Evolutionary conservation across 2,329 filamentous ascomycete species (phyloP).

Genomic region (Fusarium sp.): DNA sequence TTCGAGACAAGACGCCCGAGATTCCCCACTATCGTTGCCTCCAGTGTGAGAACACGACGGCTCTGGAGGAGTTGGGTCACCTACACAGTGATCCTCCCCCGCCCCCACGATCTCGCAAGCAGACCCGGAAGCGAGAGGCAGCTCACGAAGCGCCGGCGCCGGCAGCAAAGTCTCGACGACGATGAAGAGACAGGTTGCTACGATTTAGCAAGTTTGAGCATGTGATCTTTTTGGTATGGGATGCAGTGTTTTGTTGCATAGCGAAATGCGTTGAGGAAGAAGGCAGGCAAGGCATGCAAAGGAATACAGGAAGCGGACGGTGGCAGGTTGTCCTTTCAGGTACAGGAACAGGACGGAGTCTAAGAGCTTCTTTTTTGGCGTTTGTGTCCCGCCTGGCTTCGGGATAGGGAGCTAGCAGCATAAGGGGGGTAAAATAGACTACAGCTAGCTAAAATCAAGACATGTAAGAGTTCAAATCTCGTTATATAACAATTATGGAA

Average conservation of each 20-base stretch:
- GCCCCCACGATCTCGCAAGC: constrained; percentile 59
- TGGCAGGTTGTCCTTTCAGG: constrained; percentile 19
- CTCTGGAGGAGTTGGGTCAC: constrained; percentile 64
- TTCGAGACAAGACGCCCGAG: constrained; percentile 58
- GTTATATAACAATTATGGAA: background rate
- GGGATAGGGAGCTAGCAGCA: constrained; percentile 27
- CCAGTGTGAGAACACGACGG: constrained; percentile 64
- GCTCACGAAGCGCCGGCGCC: constrained; percentile 44
- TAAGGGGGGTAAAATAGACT: constrained; percentile 35
- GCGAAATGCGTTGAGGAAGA: constrained; percentile 5
- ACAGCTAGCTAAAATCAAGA: constrained; percentile 11
- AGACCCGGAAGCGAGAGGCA: constrained; percentile 60
- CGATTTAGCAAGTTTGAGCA: background rate
- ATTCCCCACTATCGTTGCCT: constrained; percentile 58
- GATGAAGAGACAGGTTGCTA: constrained; percentile 25
- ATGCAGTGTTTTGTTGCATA: constrained; percentile 15
- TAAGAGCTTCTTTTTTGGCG: constrained; percentile 36
- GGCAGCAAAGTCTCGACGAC: constrained; percentile 45
- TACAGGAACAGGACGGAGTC: constrained; percentile 31
- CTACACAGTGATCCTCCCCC: constrained; percentile 64
- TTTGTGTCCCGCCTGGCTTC: constrained; percentile 30
- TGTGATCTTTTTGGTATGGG: background rate
- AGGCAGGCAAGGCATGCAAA: constrained; percentile 12
- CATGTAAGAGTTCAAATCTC: constrained; percentile 7
- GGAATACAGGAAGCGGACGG: constrained; percentile 3